A percentile compares a stretch with the other conserved stretches of the same genome.
phyloP scores from a whole-genome alignment of 2,329 filamentous ascomycete genomes.

The Aspergillus neoniger region DNA sequence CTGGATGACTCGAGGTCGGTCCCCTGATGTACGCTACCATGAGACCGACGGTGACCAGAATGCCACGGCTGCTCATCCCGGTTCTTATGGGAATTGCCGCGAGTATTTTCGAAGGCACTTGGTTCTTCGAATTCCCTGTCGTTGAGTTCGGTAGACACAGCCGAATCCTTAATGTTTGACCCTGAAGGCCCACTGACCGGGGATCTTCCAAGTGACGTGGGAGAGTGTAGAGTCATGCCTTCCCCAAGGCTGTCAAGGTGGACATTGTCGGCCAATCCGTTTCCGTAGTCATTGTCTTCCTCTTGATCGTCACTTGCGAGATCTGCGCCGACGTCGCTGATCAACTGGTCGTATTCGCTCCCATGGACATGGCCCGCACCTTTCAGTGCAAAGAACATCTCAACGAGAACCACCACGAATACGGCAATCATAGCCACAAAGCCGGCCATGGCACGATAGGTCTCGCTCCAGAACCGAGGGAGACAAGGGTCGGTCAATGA shows the following conservation, averaged over 20 bases:
- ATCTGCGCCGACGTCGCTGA: slow-evolving; percentile 30
- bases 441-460: slow-evolving; percentile 78
- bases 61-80: slow-evolving; percentile 15
- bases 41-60: slow-evolving; percentile 18
- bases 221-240: slow-evolving; percentile 10
- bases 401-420: slow-evolving; percentile 78
- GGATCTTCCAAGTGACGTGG: slow-evolving; percentile 18
- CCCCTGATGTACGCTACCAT: slow-evolving; percentile 23
- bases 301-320: slow-evolving; percentile 21
- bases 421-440: slow-evolving; percentile 80
- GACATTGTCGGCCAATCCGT: slow-evolving; percentile 24
- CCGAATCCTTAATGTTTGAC: slow-evolving; percentile 8
- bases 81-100: slow-evolving; percentile 16
- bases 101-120: slow-evolving; percentile 28
- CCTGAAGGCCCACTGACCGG: slow-evolving; percentile 16
- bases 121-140: slow-evolving; percentile 60
- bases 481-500: slow-evolving; percentile 67
- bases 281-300: slow-evolving; percentile 27
- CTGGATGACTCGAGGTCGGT: slow-evolving; percentile 36
- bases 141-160: slow-evolving; percentile 56
- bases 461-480: slow-evolving; percentile 73
- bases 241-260: slow-evolving; percentile 20
- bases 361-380: slow-evolving; percentile 62
- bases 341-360: slow-evolving; percentile 53
- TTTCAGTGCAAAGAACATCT: slow-evolving; percentile 82